A percentile compares a stretch with the other conserved stretches of the same genome.
Evolutionary conservation across 2,329 filamentous ascomycete species (phyloP).

Genomic region (Colletotrichum aenigma): DNA sequence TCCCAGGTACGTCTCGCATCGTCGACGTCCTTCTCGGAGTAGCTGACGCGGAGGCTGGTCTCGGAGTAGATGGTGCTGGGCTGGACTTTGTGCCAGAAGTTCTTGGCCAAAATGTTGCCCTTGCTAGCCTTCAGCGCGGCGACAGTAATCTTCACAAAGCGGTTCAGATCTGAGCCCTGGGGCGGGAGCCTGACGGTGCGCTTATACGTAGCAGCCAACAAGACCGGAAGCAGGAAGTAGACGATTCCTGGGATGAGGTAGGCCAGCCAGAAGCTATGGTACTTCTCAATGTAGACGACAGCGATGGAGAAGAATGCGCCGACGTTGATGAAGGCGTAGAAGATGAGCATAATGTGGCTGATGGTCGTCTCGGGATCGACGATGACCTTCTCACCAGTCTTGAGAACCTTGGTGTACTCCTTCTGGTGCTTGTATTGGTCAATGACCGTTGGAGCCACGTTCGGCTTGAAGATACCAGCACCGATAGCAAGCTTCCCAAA

Average conservation of each 20-base stretch:
- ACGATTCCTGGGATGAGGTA: constrained; percentile 51
- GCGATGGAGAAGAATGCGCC: constrained; percentile 57
- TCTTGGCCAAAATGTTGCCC: constrained; percentile 57
- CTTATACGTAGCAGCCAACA: constrained; percentile 62
- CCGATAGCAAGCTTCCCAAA: constrained; percentile 52
- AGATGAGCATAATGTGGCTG: constrained; percentile 70
- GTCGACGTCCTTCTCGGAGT: constrained; percentile 70
- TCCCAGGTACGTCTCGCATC: constrained; percentile 60
- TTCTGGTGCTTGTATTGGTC: constrained; percentile 59
- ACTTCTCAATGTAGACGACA: constrained; percentile 57
- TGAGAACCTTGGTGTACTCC: constrained; percentile 49
- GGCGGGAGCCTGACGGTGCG: constrained; percentile 62
- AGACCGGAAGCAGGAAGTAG: constrained; percentile 62
- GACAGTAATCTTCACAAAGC: constrained; percentile 59
- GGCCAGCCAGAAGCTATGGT: constrained; percentile 54
- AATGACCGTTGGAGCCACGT: constrained; percentile 71
- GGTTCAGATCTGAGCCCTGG: constrained; percentile 67
- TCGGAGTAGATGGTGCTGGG: constrained; percentile 53
- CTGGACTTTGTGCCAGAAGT: constrained; percentile 64
- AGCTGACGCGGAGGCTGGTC: constrained; percentile 54
- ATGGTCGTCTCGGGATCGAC: constrained; percentile 71
- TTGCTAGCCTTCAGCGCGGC: constrained; percentile 56
- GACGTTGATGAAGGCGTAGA: constrained; percentile 60
- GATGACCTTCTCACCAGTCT: constrained; percentile 67
- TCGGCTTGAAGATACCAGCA: constrained; percentile 74